These are phyloP conservation scores for Aureobasidium sp. DNA, from an alignment of 2,329 filamentous ascomycete genomes.

Conservation along the genomic window DNA sequence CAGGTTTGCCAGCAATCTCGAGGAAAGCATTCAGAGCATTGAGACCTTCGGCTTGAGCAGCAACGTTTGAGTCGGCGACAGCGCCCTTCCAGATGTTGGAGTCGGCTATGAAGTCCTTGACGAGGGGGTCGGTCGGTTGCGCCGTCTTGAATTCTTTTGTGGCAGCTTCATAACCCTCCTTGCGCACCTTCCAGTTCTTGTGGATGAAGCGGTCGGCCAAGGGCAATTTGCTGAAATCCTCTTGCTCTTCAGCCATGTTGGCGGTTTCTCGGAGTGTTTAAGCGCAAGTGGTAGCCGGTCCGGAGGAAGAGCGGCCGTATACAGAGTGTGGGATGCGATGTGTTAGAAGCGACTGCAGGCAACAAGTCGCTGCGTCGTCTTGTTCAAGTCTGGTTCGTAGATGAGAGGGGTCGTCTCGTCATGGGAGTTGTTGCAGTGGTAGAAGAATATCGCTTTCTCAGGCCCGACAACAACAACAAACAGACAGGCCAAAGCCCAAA, in stretches of 20 bases:
- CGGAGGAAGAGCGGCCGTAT: background rate
- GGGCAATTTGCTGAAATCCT: conserved; percentile 73
- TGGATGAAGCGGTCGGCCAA: conserved; percentile 73
- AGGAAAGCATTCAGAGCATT: conserved; percentile 83
- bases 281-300: background rate
- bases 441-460: background rate
- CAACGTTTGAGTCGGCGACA: conserved; percentile 90
- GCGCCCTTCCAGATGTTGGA: conserved; percentile 83
- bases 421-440: background rate
- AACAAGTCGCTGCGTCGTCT: background rate
- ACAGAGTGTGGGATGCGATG: background rate
- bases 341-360: background rate
- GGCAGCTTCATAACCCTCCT: conserved; percentile 88
- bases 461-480: conserved; percentile 4
- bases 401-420: background rate
- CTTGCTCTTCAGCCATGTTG: conserved; percentile 71
- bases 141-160: conserved; percentile 78
- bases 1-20: conserved; percentile 77
- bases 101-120: conserved; percentile 81
- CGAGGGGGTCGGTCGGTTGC: conserved; percentile 74
- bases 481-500: background rate
- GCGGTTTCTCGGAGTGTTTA: background rate
- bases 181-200: conserved; percentile 97
- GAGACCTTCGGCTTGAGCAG: conserved; percentile 89
- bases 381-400: background rate